Evolutionary conservation across 305 asterid genomes (phyloP).

Genomic region (Rubia occidens): DNA sequence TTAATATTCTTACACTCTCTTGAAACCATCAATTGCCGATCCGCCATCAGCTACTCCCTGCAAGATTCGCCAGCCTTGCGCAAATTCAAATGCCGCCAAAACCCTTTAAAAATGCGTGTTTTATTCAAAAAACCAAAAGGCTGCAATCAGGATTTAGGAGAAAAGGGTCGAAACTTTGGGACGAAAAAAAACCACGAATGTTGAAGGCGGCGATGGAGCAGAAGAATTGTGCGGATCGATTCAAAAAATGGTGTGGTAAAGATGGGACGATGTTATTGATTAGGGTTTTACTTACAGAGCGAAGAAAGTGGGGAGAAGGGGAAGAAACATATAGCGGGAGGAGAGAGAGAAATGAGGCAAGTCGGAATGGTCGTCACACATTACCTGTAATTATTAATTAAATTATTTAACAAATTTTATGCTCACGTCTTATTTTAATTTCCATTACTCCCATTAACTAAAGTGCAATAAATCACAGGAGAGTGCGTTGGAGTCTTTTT

Average conservation of each 20-base stretch:
- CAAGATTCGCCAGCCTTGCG: constrained; percentile 47
- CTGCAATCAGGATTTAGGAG: not conserved
- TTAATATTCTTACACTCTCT: constrained; percentile 13
- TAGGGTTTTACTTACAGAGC: constrained; percentile 55
- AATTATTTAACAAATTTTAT: too few relatives aligned
- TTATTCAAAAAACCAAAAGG: not conserved
- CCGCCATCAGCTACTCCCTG: constrained; percentile 65
- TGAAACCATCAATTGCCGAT: constrained; percentile 35
- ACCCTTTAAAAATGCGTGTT: constrained; percentile 6
- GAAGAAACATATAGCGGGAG: not conserved
- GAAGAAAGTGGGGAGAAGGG: constrained; percentile 10
- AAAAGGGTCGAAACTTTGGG: not conserved
- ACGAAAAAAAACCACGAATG: not conserved
- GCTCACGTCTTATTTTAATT: not conserved
- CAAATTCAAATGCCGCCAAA: not conserved
- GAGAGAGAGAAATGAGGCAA: constrained; percentile 10
- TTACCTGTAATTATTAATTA: not conserved
- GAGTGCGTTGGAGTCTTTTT: too few relatives aligned
- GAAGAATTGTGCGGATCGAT: constrained; percentile 5
- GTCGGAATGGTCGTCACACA: constrained; percentile 9
- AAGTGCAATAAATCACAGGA: too few relatives aligned
- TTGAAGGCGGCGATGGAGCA: constrained; percentile 6
- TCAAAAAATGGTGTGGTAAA: not conserved
- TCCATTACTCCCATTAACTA: not conserved
- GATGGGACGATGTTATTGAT: constrained; percentile 4